Conservation (phyloP, 371 early-diverging fungal genomes). For the Paramicrosporidium saccamoebae region DNA sequence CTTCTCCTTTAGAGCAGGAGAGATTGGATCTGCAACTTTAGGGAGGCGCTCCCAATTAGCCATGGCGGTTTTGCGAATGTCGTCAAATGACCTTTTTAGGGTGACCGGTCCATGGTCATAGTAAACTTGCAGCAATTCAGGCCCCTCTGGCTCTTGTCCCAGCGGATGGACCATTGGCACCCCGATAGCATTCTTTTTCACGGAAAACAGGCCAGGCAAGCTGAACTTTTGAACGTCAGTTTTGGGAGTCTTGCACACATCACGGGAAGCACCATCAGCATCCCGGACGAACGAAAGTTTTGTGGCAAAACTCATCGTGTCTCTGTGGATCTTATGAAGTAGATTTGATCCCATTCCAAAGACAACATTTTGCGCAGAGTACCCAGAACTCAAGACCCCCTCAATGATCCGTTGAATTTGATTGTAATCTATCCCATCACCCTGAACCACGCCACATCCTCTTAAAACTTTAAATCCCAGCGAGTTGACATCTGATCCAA, state of each 20-base stretch:
- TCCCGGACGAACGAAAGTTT: slow-evolving; percentile 25
- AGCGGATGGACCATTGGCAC: slow-evolving; percentile 6
- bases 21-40: slow-evolving; percentile 3
- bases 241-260: slow-evolving; percentile 47
- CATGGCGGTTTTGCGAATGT: slow-evolving; percentile 3
- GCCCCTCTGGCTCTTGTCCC: slow-evolving; percentile 1
- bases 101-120: slow-evolving; percentile 8
- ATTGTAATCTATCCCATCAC: slow-evolving; percentile 26
- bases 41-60: slow-evolving; percentile 6
- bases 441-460: slow-evolving; percentile 32
- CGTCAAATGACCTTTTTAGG: slow-evolving; percentile 5
- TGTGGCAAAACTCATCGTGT: slow-evolving; percentile 46
- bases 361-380: slow-evolving; percentile 22
- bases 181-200: slow-evolving; percentile 7
- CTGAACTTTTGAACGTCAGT: slow-evolving; percentile 20
- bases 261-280: slow-evolving; percentile 14
- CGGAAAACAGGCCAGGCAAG: slow-evolving; percentile 27
- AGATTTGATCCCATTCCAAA: slow-evolving; percentile 59
- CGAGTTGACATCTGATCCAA: slow-evolving; percentile 18
- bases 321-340: slow-evolving; percentile 37
- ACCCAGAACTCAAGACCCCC: slow-evolving; percentile 15
- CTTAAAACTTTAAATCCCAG: slow-evolving; percentile 29
- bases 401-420: slow-evolving; percentile 12
- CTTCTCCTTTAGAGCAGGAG: not conserved
- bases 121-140: slow-evolving; percentile 3